Evolutionary conservation across 2,329 filamentous ascomycete genomes (phyloP), one percentile per base, ranked within the genome.

Genomic region (Microdochium nivale): DNA sequence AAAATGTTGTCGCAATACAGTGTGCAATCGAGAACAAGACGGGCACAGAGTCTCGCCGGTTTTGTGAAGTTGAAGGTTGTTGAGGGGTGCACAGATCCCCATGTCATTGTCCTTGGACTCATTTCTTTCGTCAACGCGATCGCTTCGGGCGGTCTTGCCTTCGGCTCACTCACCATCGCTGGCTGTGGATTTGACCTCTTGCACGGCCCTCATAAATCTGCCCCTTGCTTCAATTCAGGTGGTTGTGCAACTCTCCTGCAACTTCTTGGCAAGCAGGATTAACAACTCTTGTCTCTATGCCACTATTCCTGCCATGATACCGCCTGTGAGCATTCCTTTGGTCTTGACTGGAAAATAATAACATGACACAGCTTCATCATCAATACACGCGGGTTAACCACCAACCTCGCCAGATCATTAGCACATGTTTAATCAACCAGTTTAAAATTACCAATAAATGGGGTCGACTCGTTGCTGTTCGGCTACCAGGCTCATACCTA

Each of bases 391-490:
- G 16, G 23, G 37, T 14, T 44, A 14, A 44, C 37, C 25, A 30
- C 44, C 33, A 25, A 25, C 32, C 30, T 51, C 2, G 23, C 13
- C 16, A 61, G 59, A 67, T 67, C 40, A 56, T 64, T 37, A 64
- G 64, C 16, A 64, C 63, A 0, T 51, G 60, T 4, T 56, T 66
- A 4, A 64, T 67, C 44, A 64, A 65, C 48, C 57, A 63, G 47
- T 58, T 67, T 2, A 51, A 56, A 7, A 50, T 56, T 9, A 49
- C 49, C 3, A 61, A 62, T 37, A 64, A 58, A 53, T 65, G 64
- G 63, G 65, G 63, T 21, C 52, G 62, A 3, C 55, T 67, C 19
- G 60, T 62, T 11, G 65, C 64, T 3, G 57, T 64, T 25, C 67
- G 65, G 64, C 54, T 67, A 0, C 50, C 66, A 43, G 60, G 61